These are phyloP conservation scores for Pseudogymnoascus destructans DNA, from an alignment of 2,329 filamentous ascomycete genomes.

Conservation along the genomic window DNA sequence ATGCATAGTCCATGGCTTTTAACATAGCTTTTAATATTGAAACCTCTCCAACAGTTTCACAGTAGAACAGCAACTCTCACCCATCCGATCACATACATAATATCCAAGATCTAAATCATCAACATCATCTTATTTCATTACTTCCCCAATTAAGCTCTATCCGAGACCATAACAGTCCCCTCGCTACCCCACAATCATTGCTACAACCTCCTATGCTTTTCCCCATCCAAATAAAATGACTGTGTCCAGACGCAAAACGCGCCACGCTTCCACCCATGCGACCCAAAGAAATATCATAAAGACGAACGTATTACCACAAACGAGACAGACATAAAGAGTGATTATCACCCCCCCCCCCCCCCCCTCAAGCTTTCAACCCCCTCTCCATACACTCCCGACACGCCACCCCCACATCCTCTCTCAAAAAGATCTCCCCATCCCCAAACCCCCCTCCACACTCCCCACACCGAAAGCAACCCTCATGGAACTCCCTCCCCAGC, in stretches of 20 bases:
- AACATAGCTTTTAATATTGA: too few species aligned
- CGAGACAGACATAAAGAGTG: not conserved
- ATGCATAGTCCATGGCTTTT: not conserved
- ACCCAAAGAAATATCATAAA: not conserved
- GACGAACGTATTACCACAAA: not conserved
- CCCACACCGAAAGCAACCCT: slow-evolving; percentile 75
- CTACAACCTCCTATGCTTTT: not conserved
- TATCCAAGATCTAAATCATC: not conserved
- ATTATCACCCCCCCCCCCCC: not conserved
- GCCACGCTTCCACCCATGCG: not conserved
- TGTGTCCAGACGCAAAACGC: not conserved
- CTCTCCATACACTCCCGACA: slow-evolving; percentile 48
- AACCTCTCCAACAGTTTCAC: not conserved
- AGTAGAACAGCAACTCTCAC: not conserved
- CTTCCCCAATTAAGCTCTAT: not conserved
- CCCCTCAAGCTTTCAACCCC: slow-evolving; percentile 38
- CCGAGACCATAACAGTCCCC: not conserved
- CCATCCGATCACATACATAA: not conserved
- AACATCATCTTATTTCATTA: not conserved
- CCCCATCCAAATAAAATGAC: not conserved
- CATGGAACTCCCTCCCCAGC: slow-evolving; percentile 86
- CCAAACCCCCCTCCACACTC: slow-evolving; percentile 47
- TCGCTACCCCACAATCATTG: not conserved
- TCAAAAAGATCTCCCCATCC: slow-evolving; percentile 53
- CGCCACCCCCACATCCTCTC: slow-evolving; percentile 40